Base-by-base conservation (phyloP, 2,329 filamentous ascomycete species). In the Nannizziopsis arthrosporioides region DNA sequence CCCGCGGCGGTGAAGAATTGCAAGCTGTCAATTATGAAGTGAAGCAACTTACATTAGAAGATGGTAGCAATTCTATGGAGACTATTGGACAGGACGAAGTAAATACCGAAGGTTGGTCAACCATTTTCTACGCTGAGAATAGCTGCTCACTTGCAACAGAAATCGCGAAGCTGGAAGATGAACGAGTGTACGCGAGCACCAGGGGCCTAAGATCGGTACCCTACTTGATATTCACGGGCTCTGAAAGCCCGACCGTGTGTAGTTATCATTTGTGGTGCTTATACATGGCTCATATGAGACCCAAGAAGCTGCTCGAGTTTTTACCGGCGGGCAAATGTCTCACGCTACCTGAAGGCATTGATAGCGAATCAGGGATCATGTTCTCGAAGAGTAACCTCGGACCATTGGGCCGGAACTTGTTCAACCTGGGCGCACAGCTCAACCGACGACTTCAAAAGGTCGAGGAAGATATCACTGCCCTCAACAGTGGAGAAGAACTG, bases 181-280 rank as follows among this genome's bases (percentile, higher is more conserved):
- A 61, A 18, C 55, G 56, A 43, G 51, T 48, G n/a, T 64, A 55
- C 40, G 51, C 61, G 2, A 62, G 61, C 41, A 62, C 61, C 12
- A 55, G 63, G 10, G 63, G 63, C 3, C 55, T 65, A 30, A 60
- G 59, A 22, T 65, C 63, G 2, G 55, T 65, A n/a, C 61, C 63
- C n/a, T 63, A 60, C 44, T 42, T 65, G 4, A 55, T 63, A 31
- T 42, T 65, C 14, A 57, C 58, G 1, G 52, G 60, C 18, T 52
- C 56, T 7, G 51, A 43, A 15, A 56, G 58, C 44, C 59, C 56
- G 1, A 57, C 54, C 36, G 57, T 51, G 40, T 54, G 55, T 11
- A 55, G 58, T 1, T 51, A 62, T 11, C 62, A 64, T 44, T 46
- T 65, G 6, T 51, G 60, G 5, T 58, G 53, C 45, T 62, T 65